A percentile compares a stretch with the other conserved stretches of the same genome.
These are phyloP conservation scores for Rhizopus arrhizus DNA, from an alignment of 371 early-diverging fungal species.

Conservation along the genomic window DNA sequence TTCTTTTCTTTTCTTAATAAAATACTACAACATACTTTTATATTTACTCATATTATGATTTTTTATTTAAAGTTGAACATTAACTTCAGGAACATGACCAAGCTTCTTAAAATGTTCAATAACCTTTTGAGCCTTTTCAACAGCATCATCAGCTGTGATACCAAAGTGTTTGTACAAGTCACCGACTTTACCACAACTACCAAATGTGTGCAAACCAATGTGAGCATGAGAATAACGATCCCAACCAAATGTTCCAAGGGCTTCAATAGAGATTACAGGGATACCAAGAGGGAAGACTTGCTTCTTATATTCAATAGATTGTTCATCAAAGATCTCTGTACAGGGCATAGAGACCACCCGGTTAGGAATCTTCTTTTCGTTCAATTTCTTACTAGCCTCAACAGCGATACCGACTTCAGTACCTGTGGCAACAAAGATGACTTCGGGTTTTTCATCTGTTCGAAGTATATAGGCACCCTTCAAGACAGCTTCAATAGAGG, in stretches of 20 bases:
- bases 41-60: background rate
- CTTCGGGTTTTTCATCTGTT: slow-evolving; percentile 54
- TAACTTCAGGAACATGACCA: slow-evolving; percentile 40
- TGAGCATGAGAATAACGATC: slow-evolving; percentile 87
- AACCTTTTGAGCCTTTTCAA: slow-evolving; percentile 27
- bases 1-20: slow-evolving; percentile 3
- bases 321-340: slow-evolving; percentile 92
- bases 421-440: slow-evolving; percentile 90
- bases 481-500: slow-evolving; percentile 74
- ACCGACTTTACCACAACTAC: slow-evolving; percentile 67
- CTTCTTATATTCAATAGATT: slow-evolving; percentile 82
- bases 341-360: slow-evolving; percentile 98
- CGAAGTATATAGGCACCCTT: slow-evolving; percentile 82
- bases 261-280: slow-evolving; percentile 91
- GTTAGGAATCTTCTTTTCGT: slow-evolving; percentile 57
- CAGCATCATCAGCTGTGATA: slow-evolving; percentile 32
- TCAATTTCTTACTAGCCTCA: slow-evolving; percentile 78
- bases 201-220: slow-evolving; percentile 94
- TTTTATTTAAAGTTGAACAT: slow-evolving; percentile 27
- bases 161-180: slow-evolving; percentile 34
- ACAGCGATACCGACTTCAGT: slow-evolving; percentile 92
- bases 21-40: background rate
- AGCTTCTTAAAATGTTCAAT: slow-evolving; percentile 32
- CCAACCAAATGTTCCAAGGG: slow-evolving; percentile 94
- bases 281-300: slow-evolving; percentile 80